A percentile compares a stretch with the other conserved stretches of the same genome.
These are phyloP conservation scores for Schizonepeta tenuifolia DNA, from an alignment of 257 asterid species.

Conservation along the genomic window DNA sequence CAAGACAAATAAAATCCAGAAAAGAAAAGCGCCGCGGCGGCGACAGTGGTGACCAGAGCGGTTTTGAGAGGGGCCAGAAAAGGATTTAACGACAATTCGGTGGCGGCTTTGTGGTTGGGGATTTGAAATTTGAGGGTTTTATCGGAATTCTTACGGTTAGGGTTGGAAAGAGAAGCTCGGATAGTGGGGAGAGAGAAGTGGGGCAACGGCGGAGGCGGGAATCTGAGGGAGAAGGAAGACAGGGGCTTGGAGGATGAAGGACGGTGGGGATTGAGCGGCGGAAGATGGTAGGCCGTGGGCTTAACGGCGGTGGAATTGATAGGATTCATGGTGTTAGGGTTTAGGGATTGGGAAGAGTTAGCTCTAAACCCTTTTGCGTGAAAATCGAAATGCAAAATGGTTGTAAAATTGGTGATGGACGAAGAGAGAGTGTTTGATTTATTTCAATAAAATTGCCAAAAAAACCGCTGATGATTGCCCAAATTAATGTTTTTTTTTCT, in stretches of 20 bases:
- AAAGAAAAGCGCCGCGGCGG: conserved; percentile 54
- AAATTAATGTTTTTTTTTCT: too few relatives aligned
- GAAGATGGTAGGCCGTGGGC: conserved; percentile 32
- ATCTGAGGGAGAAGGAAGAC: conserved; percentile 38
- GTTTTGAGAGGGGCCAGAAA: conserved; percentile 44
- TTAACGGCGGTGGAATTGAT: conserved; percentile 43
- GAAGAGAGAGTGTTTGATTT: too few relatives aligned
- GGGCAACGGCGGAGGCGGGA: conserved; percentile 36
- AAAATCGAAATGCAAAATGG: neutral
- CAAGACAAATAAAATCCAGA: conserved; percentile 35
- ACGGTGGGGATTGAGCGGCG: conserved; percentile 38
- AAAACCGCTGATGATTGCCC: too few relatives aligned
- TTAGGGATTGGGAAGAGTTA: conserved; percentile 29
- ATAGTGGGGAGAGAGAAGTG: conserved; percentile 33
- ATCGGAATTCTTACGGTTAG: conserved; percentile 18
- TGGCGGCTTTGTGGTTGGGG: neutral
- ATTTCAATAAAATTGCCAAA: too few relatives aligned
- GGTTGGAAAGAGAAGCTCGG: conserved; percentile 41
- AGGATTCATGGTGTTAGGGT: conserved; percentile 55
- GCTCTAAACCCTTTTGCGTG: conserved; percentile 41
- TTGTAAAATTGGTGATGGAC: too few relatives aligned
- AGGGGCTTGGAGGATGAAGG: conserved; percentile 36
- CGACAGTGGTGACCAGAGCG: conserved; percentile 44
- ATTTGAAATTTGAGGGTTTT: neutral
- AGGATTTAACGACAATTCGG: conserved; percentile 10